Conservation (phyloP, 177 flowering plant genomes). For the Vitis hybrid region DNA sequence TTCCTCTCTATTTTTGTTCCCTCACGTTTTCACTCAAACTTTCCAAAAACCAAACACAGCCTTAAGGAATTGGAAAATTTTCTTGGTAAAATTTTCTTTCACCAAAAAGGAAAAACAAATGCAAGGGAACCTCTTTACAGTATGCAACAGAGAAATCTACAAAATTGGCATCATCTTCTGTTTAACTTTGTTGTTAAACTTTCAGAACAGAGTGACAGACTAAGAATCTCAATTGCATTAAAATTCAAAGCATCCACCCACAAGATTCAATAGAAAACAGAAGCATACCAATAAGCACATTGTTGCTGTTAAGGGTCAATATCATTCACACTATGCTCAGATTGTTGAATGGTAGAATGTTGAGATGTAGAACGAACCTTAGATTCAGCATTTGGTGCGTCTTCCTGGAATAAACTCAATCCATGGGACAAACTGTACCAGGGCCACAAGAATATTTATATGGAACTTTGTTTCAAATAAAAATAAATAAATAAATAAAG, state of each 20-base stretch:
- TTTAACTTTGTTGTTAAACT: not conserved
- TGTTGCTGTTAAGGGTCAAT: not conserved
- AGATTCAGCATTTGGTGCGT: conserved; percentile 37
- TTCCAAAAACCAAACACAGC: too few species aligned
- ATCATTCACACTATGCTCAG: not conserved
- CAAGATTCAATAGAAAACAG: not conserved
- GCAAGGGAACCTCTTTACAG: too few species aligned
- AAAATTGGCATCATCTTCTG: not conserved
- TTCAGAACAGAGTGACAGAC: not conserved
- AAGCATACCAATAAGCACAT: not conserved
- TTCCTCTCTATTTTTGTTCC: too few species aligned
- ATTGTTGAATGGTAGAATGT: not conserved
- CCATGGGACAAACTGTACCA: conserved; percentile 53
- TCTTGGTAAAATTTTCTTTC: not conserved
- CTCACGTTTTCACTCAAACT: too few species aligned
- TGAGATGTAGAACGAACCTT: conserved; percentile 23
- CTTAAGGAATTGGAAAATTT: too few species aligned
- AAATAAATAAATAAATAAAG: not conserved
- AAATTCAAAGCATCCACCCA: not conserved
- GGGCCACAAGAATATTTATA: not conserved
- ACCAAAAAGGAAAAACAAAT: not conserved
- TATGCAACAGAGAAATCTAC: too few species aligned
- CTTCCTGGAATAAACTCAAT: conserved; percentile 47
- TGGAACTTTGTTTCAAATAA: not conserved
- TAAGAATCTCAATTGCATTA: not conserved